Conservation (phyloP, 2,329 filamentous ascomycete genomes). For the Fusarium papillatum region DNA sequence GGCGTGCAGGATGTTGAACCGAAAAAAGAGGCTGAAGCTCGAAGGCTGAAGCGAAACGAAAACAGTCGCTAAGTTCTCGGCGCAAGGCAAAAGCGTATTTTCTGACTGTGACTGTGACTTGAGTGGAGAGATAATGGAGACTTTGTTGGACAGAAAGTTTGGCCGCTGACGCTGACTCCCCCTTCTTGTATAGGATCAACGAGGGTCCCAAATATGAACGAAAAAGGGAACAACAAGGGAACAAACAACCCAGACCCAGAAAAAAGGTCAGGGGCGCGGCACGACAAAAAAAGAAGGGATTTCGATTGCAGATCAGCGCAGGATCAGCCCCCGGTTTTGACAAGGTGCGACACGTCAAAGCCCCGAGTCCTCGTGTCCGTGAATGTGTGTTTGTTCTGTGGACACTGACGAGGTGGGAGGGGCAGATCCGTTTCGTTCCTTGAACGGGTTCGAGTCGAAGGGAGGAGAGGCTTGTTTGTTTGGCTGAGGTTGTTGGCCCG, state of each 20-base stretch:
- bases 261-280: constrained; percentile 29
- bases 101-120: constrained; percentile 1
- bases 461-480: not conserved
- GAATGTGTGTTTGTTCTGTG: constrained; percentile 23
- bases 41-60: constrained; percentile 19
- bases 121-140: constrained; percentile 19
- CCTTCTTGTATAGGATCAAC: constrained; percentile 1
- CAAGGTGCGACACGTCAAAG: constrained; percentile 41
- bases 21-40: constrained; percentile 29
- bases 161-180: constrained; percentile 29
- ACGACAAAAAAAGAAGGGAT: constrained; percentile 25
- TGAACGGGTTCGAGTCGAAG: not conserved
- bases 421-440: constrained; percentile 29
- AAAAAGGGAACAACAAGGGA: not conserved
- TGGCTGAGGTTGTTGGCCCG: constrained; percentile 3
- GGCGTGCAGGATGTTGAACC: constrained; percentile 9
- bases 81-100: constrained; percentile 33
- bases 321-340: constrained; percentile 34
- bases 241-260: not conserved
- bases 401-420: constrained; percentile 14
- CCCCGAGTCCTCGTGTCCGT: constrained; percentile 15
- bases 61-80: constrained; percentile 28
- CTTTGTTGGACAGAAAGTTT: not conserved
- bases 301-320: constrained; percentile 28
- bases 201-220: not conserved